Base-by-base conservation (phyloP, 2,329 filamentous ascomycete genomes). In the Arthrobotrys pseudoclavata region DNA sequence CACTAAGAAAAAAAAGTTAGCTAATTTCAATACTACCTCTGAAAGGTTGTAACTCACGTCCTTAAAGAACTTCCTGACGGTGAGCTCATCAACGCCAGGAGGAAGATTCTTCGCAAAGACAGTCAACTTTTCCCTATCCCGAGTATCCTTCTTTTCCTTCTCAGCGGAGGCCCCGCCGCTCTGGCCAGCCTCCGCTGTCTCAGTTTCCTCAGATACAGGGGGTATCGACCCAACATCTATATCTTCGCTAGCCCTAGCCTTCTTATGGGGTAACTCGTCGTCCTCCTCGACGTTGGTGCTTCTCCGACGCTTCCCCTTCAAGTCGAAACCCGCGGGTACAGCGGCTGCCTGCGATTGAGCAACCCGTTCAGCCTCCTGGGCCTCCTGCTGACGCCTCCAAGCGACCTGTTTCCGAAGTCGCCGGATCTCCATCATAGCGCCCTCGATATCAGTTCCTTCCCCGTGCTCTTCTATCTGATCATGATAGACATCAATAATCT, bases 391-490 rank as follows among this genome's bases (percentile, higher is more conserved):
- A 50, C 80, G 76, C 61, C 78, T 80, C 62, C 80, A 72, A 22
- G 71, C 53, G 9, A 81, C 75, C 47, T 79, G 86, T 82, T 89
- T 92, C 75, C 86, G 87, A 2, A 89, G 87, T 82, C 91, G 91
- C 80, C 93, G 89, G 7, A 92, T 90, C 76, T 90, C 89, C 79
- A 96, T 89, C 15, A 92, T 86, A 4, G 92, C 93, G 79, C 87
- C 87, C 69, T 94, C 91, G 6, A 97, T 86, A 60, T 90, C 90
- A 26, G 91, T 87, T 0, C 92, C 90, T 68, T 90, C 89, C 83
- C 97, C 95, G 81, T 97, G 94, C 81, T 97, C 93, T 83, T 97
- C 94, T 83, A 94, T 97, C 83, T 95, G 92, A 76, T 90, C 89
- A 53, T 91, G 84, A 81, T 92, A 94, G 53, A 93, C 87, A 68